Evolutionary conservation across 345 rosid species (phyloP).

Genomic region (Corchorus olitorius): DNA sequence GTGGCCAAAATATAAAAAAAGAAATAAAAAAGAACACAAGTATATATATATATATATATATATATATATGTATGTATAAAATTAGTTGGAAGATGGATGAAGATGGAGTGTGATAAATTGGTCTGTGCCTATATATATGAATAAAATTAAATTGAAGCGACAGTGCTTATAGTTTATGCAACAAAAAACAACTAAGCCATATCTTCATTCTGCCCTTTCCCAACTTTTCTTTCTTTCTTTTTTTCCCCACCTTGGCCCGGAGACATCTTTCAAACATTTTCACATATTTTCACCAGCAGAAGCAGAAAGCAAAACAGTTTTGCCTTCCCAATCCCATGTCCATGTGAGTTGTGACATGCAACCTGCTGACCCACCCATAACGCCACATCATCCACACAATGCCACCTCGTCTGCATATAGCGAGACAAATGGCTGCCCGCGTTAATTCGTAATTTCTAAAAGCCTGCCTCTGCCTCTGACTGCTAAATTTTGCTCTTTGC

Average conservation of each 20-base stretch:
- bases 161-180: conserved; percentile 17
- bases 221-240: conserved; percentile 7
- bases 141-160: not conserved
- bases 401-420: not conserved
- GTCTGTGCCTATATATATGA: not conserved
- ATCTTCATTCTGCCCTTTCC: conserved; percentile 16
- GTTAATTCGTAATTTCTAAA: no score
- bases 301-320: no score
- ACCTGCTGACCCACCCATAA: conserved; percentile 1
- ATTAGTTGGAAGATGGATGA: conserved; percentile 29
- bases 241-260: not conserved
- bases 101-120: conserved; percentile 17
- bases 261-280: not conserved
- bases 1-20: no score
- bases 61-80: conserved; percentile 19
- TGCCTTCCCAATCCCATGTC: no score
- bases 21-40: no score
- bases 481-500: no score
- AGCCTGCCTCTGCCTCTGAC: no score
- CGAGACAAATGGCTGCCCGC: not conserved
- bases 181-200: conserved; percentile 29
- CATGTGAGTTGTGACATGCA: no score
- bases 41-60: no score
- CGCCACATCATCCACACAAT: conserved; percentile 4
- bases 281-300: no score